Conservation (phyloP, 2,329 filamentous ascomycete genomes). For the Cordyceps pruinosa region DNA sequence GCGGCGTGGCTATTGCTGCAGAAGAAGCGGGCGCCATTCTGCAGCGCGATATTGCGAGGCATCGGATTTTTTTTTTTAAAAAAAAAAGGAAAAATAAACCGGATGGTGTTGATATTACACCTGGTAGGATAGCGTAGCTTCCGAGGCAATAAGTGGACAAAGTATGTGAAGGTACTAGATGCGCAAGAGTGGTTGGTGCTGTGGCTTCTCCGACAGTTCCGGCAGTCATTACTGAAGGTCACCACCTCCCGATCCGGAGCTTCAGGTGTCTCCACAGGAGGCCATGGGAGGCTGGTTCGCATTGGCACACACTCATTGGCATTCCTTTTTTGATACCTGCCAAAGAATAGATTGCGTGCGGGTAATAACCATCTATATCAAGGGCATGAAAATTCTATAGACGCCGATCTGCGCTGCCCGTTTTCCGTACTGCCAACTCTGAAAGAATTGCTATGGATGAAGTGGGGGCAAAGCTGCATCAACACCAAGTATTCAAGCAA, state of each 20-base stretch:
- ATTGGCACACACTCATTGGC: no score
- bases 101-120: not conserved
- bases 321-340: not conserved
- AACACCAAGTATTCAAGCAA: no score
- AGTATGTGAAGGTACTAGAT: no score
- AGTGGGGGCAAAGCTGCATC: not conserved
- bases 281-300: no score
- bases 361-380: no score
- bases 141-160: not conserved
- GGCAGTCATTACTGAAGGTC: not conserved
- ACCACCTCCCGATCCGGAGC: not conserved
- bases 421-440: not conserved
- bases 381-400: not conserved
- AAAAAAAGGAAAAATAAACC: not conserved
- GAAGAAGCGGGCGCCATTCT: not conserved
- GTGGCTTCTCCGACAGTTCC: not conserved
- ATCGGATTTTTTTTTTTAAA: not conserved
- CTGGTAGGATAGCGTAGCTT: not conserved
- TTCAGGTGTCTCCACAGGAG: no score
- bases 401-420: not conserved
- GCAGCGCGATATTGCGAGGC: not conserved
- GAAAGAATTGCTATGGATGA: not conserved
- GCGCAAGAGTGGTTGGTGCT: not conserved
- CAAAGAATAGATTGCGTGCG: no score
- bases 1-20: not conserved